phyloP scores from a whole-genome alignment of 2,329 filamentous ascomycete genomes.

The Pseudopithomyces chartarum region DNA sequence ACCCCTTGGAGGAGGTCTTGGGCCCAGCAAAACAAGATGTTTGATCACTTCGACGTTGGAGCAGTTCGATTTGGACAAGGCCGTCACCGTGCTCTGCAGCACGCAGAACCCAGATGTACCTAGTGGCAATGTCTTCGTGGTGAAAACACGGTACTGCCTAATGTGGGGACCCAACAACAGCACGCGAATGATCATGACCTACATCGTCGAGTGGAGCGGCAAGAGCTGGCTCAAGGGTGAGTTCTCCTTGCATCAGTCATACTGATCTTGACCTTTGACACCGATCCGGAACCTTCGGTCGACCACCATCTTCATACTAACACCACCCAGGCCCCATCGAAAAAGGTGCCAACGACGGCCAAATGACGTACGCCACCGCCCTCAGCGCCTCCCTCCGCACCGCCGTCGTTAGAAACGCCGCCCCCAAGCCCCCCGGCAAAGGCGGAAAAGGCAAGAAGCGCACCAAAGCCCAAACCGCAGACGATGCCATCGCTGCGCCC shows the following conservation, averaged over 20 bases:
- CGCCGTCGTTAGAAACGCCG: constrained; percentile 67
- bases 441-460: constrained; percentile 58
- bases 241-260: constrained; percentile 29
- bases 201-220: constrained; percentile 91
- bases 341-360: constrained; percentile 90
- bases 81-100: constrained; percentile 78
- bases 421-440: constrained; percentile 56
- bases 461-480: constrained; percentile 59
- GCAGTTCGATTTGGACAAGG: constrained; percentile 82
- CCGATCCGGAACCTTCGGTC: neutral
- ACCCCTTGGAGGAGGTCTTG: constrained; percentile 80
- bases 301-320: neutral
- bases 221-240: constrained; percentile 98
- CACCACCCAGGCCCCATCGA: constrained; percentile 78
- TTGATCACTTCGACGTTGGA: constrained; percentile 87
- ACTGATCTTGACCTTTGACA: neutral
- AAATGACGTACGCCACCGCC: constrained; percentile 80
- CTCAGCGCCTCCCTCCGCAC: constrained; percentile 75
- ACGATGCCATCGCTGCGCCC: constrained; percentile 47
- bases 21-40: constrained; percentile 93
- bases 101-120: constrained; percentile 95
- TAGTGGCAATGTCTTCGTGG: constrained; percentile 86
- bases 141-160: constrained; percentile 93
- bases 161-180: constrained; percentile 88
- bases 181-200: constrained; percentile 85